Evolutionary conservation across 805 yeast species (phyloP).

Genomic region (Yamadazyma ubonensis): DNA sequence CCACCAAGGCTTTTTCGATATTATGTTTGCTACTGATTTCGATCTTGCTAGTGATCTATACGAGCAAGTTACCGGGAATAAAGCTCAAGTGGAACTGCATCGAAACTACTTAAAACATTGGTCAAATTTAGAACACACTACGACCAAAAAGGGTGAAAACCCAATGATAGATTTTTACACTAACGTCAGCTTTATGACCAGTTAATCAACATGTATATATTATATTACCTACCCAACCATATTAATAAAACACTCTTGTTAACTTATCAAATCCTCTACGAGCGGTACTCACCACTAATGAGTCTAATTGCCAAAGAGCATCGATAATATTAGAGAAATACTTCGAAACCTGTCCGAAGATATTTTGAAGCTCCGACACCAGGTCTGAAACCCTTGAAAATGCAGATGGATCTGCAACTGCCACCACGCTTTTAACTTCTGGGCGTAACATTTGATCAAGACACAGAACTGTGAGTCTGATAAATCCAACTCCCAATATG

Average conservation of each 20-base stretch:
- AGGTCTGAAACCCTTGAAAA: background rate
- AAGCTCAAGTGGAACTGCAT: conserved; percentile 55
- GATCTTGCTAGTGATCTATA: conserved; percentile 60
- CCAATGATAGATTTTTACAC: conserved; percentile 78
- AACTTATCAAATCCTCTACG: conserved; percentile 27
- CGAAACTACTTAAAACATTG: conserved; percentile 63
- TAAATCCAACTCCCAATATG: conserved; percentile 26
- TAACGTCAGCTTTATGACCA: conserved; percentile 64
- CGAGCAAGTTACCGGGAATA: conserved; percentile 59
- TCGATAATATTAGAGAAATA: conserved; percentile 1
- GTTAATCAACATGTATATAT: conserved; percentile 1
- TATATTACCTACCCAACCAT: background rate
- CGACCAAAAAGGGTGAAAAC: conserved; percentile 75
- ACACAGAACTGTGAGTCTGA: conserved; percentile 15
- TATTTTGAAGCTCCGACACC: background rate
- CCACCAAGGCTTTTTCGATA: conserved; percentile 83
- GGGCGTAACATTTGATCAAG: background rate
- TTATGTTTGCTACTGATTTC: conserved; percentile 84
- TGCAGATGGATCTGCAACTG: background rate
- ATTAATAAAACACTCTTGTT: conserved; percentile 7
- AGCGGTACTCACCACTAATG: conserved; percentile 20
- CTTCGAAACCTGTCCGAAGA: conserved; percentile 4
- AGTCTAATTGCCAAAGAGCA: conserved; percentile 13
- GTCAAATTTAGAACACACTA: conserved; percentile 68
- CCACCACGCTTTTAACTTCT: background rate